Base-by-base conservation (phyloP, 805 yeast genomes). In the Sugiyamaella smithiae region DNA sequence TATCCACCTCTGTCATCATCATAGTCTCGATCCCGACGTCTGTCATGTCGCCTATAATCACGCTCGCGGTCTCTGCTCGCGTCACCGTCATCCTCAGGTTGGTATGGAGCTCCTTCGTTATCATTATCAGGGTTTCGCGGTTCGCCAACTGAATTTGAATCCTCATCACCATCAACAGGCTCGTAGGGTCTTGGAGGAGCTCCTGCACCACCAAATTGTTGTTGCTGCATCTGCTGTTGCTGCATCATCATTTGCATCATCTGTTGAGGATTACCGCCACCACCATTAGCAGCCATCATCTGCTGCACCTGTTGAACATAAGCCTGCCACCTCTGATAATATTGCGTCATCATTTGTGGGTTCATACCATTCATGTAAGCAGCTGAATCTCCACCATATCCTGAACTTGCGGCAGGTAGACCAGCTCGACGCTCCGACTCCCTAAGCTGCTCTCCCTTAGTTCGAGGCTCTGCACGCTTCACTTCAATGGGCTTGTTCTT, bases 401-500 rank as follows among this genome's bases (percentile, higher is more conserved):
- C 54, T 9, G 32, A 12, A 23, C 35, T 22, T 2, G 33, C 16
- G 37, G 19, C 37, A 12, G 35, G 4, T 5, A 26, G 6, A 7
- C 45, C 49, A 29, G 22, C 25, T n/a, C 41, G 46, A 24, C 54
- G 55, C 29, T 45, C 49, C 35, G 46, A 47, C 29, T 54, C 49
- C 6, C 46, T 42, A n/a, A 44, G 16, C 26, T 48, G 48, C 4
- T 45, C 53, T 12, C 53, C 60, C 46, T 57, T 58, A 41, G 61
- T 63, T 17, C 72, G 58, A 5, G 75, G 74, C 53, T 70, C 73
- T 19, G 76, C 76, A 5, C 72, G 63, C 62, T 69, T 69, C 41
- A 73, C 74, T 53, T 72, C 76, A 43, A 70, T 69, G 28, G 68
- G 64, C 64, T 85, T 87, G 42, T 96, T 97, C 63, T 88, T 89